Base-by-base conservation (phyloP, 73 alveolate species). In the Durusdinium trenchii region DNA sequence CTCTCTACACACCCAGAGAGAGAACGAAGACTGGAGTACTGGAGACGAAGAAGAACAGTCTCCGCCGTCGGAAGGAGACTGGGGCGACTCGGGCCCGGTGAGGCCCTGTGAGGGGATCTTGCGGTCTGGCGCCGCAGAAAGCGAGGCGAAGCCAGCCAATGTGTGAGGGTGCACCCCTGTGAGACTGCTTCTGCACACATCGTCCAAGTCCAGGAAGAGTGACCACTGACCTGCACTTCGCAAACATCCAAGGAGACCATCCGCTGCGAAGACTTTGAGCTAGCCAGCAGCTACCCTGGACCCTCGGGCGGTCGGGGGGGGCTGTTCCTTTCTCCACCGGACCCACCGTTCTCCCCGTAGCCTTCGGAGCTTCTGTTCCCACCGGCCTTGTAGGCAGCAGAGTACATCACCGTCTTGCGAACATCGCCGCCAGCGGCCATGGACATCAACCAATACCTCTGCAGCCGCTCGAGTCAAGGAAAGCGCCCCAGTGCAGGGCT, bases 371-470 rank as follows among this genome's bases (percentile, higher is more conserved):
- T 54, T 54, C 64, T 20, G 64, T 12, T 54, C 9, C 64, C 20
- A 32, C 1, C 42, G 28, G 79, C 98, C 98, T 92, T 93, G 98
- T 93, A 93, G 69, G 71, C 98, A 5, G 98, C 98, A 6, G 98
- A 93, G 83, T 93, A 93, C 98, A 93, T 93, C 64, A 82, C 98
- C 40, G 98, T 93, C 92, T 76, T 93, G 45, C 98, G 81, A 36
- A 50, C 98, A 64, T 93, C 87, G 75, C 76, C 69, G 28, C 98
- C 98, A 3, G 98, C 98, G 40, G 69, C 98, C 86, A 78, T 93
- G 82, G 98, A 93, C 98, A 93, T 93, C 83, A 93, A 83, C 98
- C 98, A 93, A 51, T 93, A 93, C 87, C 96, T 89, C 12, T 38
- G 6, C n/a, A n/a, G 40, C 14, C 7, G 48, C 60, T 45, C 35